Evolutionary conservation across 2,329 filamentous ascomycete species (phyloP).

Genomic region (Penicillium sp.): DNA sequence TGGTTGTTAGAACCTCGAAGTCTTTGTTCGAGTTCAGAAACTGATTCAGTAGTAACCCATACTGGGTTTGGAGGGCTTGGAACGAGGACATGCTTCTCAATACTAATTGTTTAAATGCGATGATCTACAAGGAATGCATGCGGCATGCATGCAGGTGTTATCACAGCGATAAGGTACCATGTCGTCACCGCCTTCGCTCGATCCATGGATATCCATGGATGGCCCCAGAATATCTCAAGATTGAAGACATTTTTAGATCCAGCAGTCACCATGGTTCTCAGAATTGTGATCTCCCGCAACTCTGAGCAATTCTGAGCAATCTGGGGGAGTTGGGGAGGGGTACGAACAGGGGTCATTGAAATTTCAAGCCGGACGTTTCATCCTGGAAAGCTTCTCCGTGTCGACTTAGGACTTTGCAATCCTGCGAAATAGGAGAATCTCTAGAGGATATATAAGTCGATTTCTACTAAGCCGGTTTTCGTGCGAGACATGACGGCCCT

Average conservation of each 20-base stretch:
- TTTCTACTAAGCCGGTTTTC: neutral
- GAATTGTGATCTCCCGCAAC: neutral
- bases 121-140: neutral
- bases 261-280: neutral
- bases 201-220: neutral
- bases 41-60: slow-evolving; percentile 43
- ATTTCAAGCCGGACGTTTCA: slow-evolving; percentile 4
- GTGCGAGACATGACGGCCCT: neutral
- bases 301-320: neutral
- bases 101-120: neutral
- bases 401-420: too few relatives aligned
- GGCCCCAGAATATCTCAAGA: neutral
- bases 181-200: slow-evolving; percentile 5
- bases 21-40: slow-evolving; percentile 44
- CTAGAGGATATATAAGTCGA: neutral
- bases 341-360: neutral
- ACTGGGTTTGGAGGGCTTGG: slow-evolving; percentile 37
- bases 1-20: slow-evolving; percentile 30
- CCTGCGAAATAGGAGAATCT: neutral
- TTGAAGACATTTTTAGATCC: neutral
- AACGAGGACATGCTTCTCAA: slow-evolving; percentile 24
- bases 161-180: slow-evolving; percentile 2
- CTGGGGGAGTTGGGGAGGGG: neutral
- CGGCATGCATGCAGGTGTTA: neutral
- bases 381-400: slow-evolving; percentile 8